Evolutionary conservation across 2,329 filamentous ascomycete species (phyloP), one percentile per base, ranked within the genome.

Genomic region (Diplodia seriata): DNA sequence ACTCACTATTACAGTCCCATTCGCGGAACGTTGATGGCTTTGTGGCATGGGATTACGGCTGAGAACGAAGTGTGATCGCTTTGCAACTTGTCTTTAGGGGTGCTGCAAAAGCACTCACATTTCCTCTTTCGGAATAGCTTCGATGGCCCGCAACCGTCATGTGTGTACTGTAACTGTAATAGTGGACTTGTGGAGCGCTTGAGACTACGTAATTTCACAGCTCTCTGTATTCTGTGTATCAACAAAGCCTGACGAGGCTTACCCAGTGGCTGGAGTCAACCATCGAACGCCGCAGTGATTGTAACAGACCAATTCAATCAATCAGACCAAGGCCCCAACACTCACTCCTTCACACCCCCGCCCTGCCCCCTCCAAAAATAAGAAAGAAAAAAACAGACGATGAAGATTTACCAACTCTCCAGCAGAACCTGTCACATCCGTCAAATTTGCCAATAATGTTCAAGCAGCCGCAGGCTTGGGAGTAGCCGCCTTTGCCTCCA

Each of bases 401-500:
- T 5, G 15, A 47, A 47, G 12, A n/a, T 26, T 47, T 9, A 4
- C 23, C 38, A 18, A 18, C 31, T 18, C 56, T 31, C 56, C 56
- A 43, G 23, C 4, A 20, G 29, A 23, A 33, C 14, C 23, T 47
- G 43, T 20, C n/a, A 11, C 8, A 47, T 11, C 18, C 4, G 14
- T 47, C 43, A n/a, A 9, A 20, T 8, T 20, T 8, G 20, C 3
- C 20, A 47, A 6, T 47, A 18, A 4, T 29, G 15, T 9, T 67
- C 49, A 62, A 70, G 49, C 59, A n/a, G 38, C 67, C 67, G 64
- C 65, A 56, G n/a, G 66, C 64, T 51, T 38, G 20, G 23, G 47
- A 26, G 29, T 66, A 31, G 31, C 18, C 7, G 43, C 67, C 69
- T 67, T 68, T 38, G 29, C 54, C 64, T 67, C 73, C 72, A 74